A percentile compares a stretch with the other conserved stretches of the same genome.
Conservation (phyloP, 2,329 filamentous ascomycete genomes). For the Fusarium sp. region DNA sequence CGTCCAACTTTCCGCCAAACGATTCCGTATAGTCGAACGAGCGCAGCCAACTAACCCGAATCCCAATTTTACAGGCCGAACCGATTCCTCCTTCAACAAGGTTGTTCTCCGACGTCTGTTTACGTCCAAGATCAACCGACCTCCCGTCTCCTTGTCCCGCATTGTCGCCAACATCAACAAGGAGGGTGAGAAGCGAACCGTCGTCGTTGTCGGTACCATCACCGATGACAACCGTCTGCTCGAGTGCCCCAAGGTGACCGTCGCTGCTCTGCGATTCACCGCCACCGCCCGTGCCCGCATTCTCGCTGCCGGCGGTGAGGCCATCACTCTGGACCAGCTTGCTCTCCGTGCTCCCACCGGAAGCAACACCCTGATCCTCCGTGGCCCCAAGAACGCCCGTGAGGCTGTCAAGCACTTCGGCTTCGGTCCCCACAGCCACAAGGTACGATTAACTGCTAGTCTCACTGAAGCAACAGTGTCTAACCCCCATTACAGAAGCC, state of each 20-base stretch:
- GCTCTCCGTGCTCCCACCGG: slow-evolving; percentile 95
- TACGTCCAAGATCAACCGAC: slow-evolving; percentile 98
- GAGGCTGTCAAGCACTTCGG: slow-evolving; percentile 99
- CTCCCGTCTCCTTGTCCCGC: slow-evolving; percentile 92
- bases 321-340: slow-evolving; percentile 95
- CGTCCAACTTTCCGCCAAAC: slow-evolving; percentile 57
- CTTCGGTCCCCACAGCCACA: slow-evolving; percentile 97
- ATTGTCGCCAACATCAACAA: slow-evolving; percentile 78
- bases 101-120: slow-evolving; percentile 96
- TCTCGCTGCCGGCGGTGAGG: slow-evolving; percentile 91
- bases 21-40: not conserved
- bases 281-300: slow-evolving; percentile 95
- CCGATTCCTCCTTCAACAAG: slow-evolving; percentile 98
- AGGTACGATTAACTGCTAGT: slow-evolving; percentile 67
- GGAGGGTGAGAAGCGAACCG: slow-evolving; percentile 80
- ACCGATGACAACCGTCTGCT: slow-evolving; percentile 98
- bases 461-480: slow-evolving; percentile 11
- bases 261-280: slow-evolving; percentile 97
- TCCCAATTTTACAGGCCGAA: slow-evolving; percentile 75
- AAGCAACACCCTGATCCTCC: slow-evolving; percentile 95
- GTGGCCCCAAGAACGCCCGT: slow-evolving; percentile 97
- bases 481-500: slow-evolving; percentile 77
- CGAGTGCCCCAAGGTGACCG: slow-evolving; percentile 88
- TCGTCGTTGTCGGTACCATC: slow-evolving; percentile 94
- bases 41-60: slow-evolving; percentile 19